phyloP scores from a whole-genome alignment of 768 basidiomycete species.

The Boletellus sp. region DNA sequence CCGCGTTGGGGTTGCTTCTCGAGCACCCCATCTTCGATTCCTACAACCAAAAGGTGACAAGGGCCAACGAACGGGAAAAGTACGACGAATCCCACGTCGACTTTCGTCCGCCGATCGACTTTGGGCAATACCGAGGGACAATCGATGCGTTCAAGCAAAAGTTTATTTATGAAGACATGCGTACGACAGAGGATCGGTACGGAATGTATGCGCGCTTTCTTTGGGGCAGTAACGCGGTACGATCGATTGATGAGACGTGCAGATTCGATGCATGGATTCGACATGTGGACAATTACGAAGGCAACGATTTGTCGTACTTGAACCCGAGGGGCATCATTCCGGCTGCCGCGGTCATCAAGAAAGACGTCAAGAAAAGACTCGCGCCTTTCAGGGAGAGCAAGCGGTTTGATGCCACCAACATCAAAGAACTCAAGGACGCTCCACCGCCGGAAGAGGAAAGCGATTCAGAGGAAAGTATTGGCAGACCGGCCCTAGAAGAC shows the following conservation, averaged over 20 bases:
- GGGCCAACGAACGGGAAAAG: constrained; percentile 39
- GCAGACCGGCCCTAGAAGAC: constrained; percentile 46
- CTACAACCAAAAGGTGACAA: constrained; percentile 61
- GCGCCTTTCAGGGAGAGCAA: constrained; percentile 68
- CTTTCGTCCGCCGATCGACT: constrained; percentile 70
- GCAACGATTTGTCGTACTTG: constrained; percentile 73
- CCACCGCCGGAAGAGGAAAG: constrained; percentile 32
- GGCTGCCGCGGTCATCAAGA: constrained; percentile 59
- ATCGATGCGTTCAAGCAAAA: constrained; percentile 83
- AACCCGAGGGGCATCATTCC: constrained; percentile 80
- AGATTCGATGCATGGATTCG: constrained; percentile 88
- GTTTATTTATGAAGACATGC: constrained; percentile 85
- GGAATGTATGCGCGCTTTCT: constrained; percentile 56
- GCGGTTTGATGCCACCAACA: constrained; percentile 59
- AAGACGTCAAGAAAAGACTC: constrained; percentile 45
- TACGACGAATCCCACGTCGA: constrained; percentile 52
- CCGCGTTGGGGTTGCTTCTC: constrained; percentile 87
- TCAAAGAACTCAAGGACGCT: constrained; percentile 29
- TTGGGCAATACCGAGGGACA: constrained; percentile 57
- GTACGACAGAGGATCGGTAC: constrained; percentile 72
- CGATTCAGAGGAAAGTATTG: constrained; percentile 41
- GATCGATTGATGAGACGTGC: neutral
- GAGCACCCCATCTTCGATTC: constrained; percentile 81
- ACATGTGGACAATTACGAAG: constrained; percentile 68
- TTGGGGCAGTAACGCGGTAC: neutral